These are phyloP conservation scores for Prunus persica DNA, from an alignment of 306 rosid genomes.

Conservation along the genomic window Prunus_persica_NCBIv2 NC_034012.1:13899501-13900000, in stretches of 20 bases:
- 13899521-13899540: neutral
- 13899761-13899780: slow-evolving; percentile 55
- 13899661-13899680: slow-evolving; percentile 80
- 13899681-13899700: slow-evolving; percentile 82
- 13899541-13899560: slow-evolving; percentile 1
- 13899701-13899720: slow-evolving; percentile 70
- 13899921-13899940: too few species aligned
- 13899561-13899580: neutral
- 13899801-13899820: too few species aligned
- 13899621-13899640: slow-evolving; percentile 38
- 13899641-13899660: slow-evolving; percentile 77
- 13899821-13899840: too few species aligned
- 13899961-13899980: too few species aligned
- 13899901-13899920: too few species aligned
- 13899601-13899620: slow-evolving; percentile 37
- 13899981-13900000: too few species aligned
- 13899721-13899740: slow-evolving; percentile 66
- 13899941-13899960: too few species aligned
- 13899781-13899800: too few species aligned
- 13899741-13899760: slow-evolving; percentile 89
- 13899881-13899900: too few species aligned
- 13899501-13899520: slow-evolving; percentile 25
- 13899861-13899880: too few species aligned
- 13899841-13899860: too few species aligned
- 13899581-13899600: slow-evolving; percentile 7